Conservation (phyloP, 768 basidiomycete species). For the Hortiboletus campestris region DNA sequence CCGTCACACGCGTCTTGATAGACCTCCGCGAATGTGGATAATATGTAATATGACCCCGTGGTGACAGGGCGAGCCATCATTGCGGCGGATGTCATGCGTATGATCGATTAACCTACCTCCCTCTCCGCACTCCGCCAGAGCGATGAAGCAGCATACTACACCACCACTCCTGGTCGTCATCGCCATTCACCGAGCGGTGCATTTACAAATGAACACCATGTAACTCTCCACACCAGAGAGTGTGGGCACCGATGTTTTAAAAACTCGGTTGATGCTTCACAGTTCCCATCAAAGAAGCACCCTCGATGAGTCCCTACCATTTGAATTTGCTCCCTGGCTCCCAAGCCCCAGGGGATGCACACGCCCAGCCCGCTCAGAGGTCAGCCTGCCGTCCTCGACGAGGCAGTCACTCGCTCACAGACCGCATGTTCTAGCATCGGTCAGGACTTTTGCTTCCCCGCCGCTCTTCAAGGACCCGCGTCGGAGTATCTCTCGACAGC, state of each 20-base stretch:
- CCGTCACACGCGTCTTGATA: slow-evolving; percentile 21
- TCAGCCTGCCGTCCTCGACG: slow-evolving; percentile 9
- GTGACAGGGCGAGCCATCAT: slow-evolving; percentile 20
- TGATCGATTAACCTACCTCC: slow-evolving; percentile 22
- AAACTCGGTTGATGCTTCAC: slow-evolving; percentile 14
- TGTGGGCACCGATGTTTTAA: slow-evolving; percentile 20
- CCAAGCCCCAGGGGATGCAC: slow-evolving; percentile 4
- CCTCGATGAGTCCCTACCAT: slow-evolving; percentile 17
- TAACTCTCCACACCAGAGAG: slow-evolving; percentile 16
- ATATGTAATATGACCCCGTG: slow-evolving; percentile 31
- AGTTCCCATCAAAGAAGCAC: slow-evolving; percentile 22
- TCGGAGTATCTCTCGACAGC: neutral
- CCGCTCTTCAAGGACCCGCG: neutral
- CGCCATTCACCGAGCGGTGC: slow-evolving; percentile 23
- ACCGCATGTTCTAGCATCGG: slow-evolving; percentile 10
- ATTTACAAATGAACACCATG: slow-evolving; percentile 19
- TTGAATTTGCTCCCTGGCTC: slow-evolving; percentile 1
- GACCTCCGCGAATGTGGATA: slow-evolving; percentile 21
- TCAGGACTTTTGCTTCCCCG: neutral
- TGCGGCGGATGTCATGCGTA: slow-evolving; percentile 19
- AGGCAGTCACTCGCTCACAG: slow-evolving; percentile 6
- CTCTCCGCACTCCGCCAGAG: slow-evolving; percentile 22
- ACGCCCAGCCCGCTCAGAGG: slow-evolving; percentile 8
- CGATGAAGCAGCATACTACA: slow-evolving; percentile 24
- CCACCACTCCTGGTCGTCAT: slow-evolving; percentile 24